phyloP scores from a whole-genome alignment of 2,329 filamentous ascomycete genomes.

The Nannizziopsis barbatae region DNA sequence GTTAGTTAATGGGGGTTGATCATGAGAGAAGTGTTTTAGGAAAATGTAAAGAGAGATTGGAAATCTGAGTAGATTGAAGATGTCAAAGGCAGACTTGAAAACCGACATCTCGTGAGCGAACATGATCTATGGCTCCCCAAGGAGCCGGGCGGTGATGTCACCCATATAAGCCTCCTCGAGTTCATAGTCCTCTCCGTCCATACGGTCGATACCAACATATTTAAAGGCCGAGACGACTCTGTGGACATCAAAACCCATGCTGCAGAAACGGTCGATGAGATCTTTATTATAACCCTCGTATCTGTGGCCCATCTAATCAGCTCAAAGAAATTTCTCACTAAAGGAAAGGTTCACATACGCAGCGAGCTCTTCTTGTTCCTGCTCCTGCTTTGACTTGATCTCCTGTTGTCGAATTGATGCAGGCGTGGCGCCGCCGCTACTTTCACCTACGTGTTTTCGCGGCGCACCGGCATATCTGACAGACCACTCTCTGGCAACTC shows the following conservation, averaged over 20 bases:
- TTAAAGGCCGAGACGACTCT: constrained; percentile 77
- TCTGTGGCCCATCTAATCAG: constrained; percentile 38
- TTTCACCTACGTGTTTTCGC: constrained; percentile 42
- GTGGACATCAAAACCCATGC: constrained; percentile 84
- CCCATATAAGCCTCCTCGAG: constrained; percentile 85
- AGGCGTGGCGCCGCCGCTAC: constrained; percentile 42
- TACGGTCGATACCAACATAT: constrained; percentile 68
- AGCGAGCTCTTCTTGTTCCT: constrained; percentile 46
- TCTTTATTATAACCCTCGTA: constrained; percentile 81
- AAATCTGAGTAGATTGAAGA: background rate
- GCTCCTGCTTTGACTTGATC: constrained; percentile 43
- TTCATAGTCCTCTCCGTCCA: constrained; percentile 67
- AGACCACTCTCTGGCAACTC: constrained; percentile 82
- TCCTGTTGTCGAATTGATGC: constrained; percentile 46
- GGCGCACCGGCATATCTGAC: constrained; percentile 71
- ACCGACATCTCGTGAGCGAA: background rate
- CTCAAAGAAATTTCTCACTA: background rate
- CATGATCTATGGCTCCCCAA: constrained; percentile 56
- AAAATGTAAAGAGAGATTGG: background rate
- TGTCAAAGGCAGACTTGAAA: constrained; percentile 9
- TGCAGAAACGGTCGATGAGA: constrained; percentile 70
- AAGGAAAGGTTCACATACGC: constrained; percentile 34
- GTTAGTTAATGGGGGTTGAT: constrained; percentile 12
- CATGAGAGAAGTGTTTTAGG: constrained; percentile 1
- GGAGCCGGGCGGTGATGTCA: constrained; percentile 72